phyloP scores from a whole-genome alignment of 768 basidiomycete species.

The Gloeopeniophorella convolvens region DNA sequence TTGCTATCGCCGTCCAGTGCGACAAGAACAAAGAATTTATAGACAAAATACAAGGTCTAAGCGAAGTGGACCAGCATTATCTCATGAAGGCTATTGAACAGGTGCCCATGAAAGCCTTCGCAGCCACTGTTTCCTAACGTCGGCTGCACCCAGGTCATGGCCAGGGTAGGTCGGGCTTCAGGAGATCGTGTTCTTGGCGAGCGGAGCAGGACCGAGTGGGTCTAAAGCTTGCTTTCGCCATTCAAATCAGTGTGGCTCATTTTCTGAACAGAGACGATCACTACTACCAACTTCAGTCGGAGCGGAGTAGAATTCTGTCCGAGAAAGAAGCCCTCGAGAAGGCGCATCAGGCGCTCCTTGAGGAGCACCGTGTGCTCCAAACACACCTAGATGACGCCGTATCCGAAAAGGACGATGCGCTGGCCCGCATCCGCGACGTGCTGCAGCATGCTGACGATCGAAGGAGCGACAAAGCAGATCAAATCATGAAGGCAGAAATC shows the following conservation, averaged over 20 bases:
- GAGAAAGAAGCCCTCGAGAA: constrained; percentile 88
- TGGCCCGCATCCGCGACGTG: constrained; percentile 53
- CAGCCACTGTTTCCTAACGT: neutral
- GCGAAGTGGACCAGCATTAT: constrained; percentile 77
- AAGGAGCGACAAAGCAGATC: constrained; percentile 63
- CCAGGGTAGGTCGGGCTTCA: constrained; percentile 50
- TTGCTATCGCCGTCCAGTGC: constrained; percentile 85
- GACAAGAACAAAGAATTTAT: constrained; percentile 86
- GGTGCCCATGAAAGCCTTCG: constrained; percentile 34
- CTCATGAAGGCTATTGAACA: constrained; percentile 94
- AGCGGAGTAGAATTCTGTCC: constrained; percentile 63
- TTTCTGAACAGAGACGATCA: constrained; percentile 72
- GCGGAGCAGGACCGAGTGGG: constrained; percentile 73
- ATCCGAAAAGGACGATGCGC: constrained; percentile 73
- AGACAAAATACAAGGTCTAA: constrained; percentile 78
- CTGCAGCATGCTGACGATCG: constrained; percentile 55
- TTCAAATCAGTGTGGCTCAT: constrained; percentile 3
- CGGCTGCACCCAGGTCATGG: constrained; percentile 54
- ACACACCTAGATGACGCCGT: constrained; percentile 68
- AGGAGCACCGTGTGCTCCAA: constrained; percentile 71
- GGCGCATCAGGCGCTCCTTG: constrained; percentile 65
- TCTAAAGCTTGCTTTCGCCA: constrained; percentile 14
- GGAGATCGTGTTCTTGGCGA: constrained; percentile 46
- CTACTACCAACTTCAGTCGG: constrained; percentile 80
- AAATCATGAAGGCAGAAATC: constrained; percentile 72